Evolutionary conservation across 2,329 filamentous ascomycete species (phyloP).

Genomic region (Fonsecaea multimorphosa): DNA sequence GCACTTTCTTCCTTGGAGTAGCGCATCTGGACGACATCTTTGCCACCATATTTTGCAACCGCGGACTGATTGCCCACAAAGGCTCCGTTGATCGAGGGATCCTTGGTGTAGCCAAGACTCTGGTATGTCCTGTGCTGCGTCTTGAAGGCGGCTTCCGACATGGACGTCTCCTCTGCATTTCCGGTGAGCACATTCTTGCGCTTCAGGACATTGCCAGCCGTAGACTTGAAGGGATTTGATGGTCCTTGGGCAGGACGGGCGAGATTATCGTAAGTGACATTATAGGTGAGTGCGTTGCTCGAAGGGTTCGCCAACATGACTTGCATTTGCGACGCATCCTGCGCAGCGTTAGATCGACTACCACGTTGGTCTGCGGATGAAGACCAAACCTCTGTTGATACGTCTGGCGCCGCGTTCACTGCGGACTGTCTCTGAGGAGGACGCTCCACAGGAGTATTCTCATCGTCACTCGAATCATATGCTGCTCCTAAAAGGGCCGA

Average conservation of each 20-base stretch:
- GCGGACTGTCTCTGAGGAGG: constrained; percentile 45
- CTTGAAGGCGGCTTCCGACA: constrained; percentile 90
- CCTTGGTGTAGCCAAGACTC: constrained; percentile 62
- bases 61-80: constrained; percentile 57
- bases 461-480: constrained; percentile 60
- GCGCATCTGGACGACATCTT: constrained; percentile 60
- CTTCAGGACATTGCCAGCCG: constrained; percentile 64
- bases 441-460: constrained; percentile 40
- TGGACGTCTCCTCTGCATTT: constrained; percentile 81
- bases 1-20: constrained; percentile 74
- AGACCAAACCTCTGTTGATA: constrained; percentile 63
- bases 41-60: constrained; percentile 53
- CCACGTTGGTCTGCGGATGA: constrained; percentile 33
- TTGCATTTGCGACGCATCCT: constrained; percentile 59
- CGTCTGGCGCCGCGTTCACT: constrained; percentile 59
- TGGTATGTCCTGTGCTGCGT: constrained; percentile 85
- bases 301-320: constrained; percentile 60
- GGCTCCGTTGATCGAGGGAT: constrained; percentile 51
- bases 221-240: constrained; percentile 74
- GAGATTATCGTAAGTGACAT: constrained; percentile 73
- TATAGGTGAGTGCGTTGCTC: constrained; percentile 58
- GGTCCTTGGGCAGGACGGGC: constrained; percentile 71
- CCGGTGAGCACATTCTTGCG: constrained; percentile 85
- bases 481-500: constrained; percentile 51
- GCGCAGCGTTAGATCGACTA: constrained; percentile 43